Conservation (phyloP, 108 stramenopile genomes). For the Nitzschia sp. region DNA sequence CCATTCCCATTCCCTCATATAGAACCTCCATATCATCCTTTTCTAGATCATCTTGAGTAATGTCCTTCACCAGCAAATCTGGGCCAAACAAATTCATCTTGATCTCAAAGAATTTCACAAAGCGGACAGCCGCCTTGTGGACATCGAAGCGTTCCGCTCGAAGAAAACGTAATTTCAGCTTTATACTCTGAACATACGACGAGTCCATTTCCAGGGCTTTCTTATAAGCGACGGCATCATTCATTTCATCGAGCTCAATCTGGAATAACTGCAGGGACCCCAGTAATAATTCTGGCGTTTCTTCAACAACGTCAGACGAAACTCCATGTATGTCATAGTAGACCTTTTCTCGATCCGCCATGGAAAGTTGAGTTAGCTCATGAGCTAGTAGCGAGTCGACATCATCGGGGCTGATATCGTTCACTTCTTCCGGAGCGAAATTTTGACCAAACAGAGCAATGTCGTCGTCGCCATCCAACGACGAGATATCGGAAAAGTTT, state of each 20-base stretch:
- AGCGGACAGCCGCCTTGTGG: not conserved
- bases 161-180: constrained; percentile 12
- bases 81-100: constrained; percentile 16
- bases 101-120: not conserved
- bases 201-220: not conserved
- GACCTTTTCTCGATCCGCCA: constrained; percentile 23
- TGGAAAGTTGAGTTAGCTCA: constrained; percentile 22
- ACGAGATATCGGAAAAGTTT: not conserved
- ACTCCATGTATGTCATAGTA: constrained; percentile 40
- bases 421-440: not conserved
- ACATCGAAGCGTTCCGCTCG: constrained; percentile 17
- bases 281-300: not conserved
- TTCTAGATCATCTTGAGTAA: not conserved
- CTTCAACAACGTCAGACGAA: constrained; percentile 6
- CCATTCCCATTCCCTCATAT: not conserved
- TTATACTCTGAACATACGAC: constrained; percentile 2
- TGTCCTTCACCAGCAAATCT: not conserved
- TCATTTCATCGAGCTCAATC: not conserved
- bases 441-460: not conserved
- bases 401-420: not conserved
- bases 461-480: not conserved
- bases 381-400: constrained; percentile 21
- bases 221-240: not conserved
- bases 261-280: not conserved
- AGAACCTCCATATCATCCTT: not conserved